Evolutionary conservation across 2,329 filamentous ascomycete genomes (phyloP), one percentile per base, ranked within the genome.

Genomic region (Clarireedia monteithiana): DNA sequence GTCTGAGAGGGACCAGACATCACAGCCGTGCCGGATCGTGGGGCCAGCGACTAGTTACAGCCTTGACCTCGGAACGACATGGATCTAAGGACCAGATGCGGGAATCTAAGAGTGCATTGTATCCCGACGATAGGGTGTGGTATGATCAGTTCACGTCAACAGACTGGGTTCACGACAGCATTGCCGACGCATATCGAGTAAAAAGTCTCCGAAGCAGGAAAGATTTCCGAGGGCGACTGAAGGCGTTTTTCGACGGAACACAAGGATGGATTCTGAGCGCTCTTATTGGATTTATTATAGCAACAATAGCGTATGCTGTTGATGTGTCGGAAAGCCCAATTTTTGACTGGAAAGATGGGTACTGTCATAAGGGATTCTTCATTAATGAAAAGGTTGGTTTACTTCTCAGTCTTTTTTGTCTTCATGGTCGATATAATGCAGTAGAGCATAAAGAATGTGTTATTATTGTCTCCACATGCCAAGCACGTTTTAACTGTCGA

Each of bases 101-200:
- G 59, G 83, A 86, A 60, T 85, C 84, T 49, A 88, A 85, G 66
- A 74, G 77, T 36, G 85, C 83, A 4, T 72, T 87, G 9, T 85
- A 83, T 64, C 76, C 85, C 50, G 89, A 96, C 67, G 91, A 97
- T 63, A 85, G 94, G 58, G 88, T 95, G 9, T 97, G 94, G 94
- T 97, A 97, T 73, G 94, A 99, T 75, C 94, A 99, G 72, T 96
- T 96, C 67, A 96, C 91, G 5, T 95, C 89, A 6, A 96, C 90
- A 55, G 92, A 99, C 71, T 99, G 94, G 94, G 91, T 99, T 0
- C 92, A 96, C 69, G 94, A 99, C 71, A 91, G 88, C 70, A 96
- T 99, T 63, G 89, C 91, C 66, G 94, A 97, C 72, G 90, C 91
- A 9, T 89, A 91, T 65, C 88, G 94, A 26, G 84, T 95, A 50